Evolutionary conservation across 768 basidiomycete species (phyloP), one percentile per base, ranked within the genome.

Genomic region (Gymnopilus junonius): DNA sequence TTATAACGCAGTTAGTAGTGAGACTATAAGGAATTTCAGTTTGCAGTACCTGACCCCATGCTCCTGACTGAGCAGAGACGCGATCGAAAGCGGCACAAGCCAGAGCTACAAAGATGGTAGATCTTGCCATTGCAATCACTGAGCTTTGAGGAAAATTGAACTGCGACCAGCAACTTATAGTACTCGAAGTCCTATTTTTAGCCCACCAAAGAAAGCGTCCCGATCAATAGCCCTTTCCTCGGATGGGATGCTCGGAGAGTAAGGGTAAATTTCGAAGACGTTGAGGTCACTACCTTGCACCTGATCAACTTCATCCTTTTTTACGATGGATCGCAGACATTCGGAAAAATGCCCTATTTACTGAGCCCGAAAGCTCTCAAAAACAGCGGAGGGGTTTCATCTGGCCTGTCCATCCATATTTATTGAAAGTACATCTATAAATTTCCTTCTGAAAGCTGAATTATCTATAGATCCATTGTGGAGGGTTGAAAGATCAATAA

Each of bases 171-270:
- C 58, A 31, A 42, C 60, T 65, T 66, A 62, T 65, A 65, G 45
- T 14, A 8, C 14, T 32, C 46, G 11, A 34, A 32, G 25, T 59
- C 39, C 27, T 59, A 58, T 59, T 50, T 58, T 46, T 55, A 54
- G 50, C 55, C 39, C 29, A 37, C 48, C 35, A 20, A 45, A 34
- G 15, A 12, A 25, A 39, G 53, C n/a, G 39, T 23, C 51, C 78
- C 78, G 78, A 79, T 69, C 74, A 77, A 71, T 67, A 69, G 77
- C 75, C 78, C 67, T 73, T 76, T 73, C 68, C 65, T 77, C 78
- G 76, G 77, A 63, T 53, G 62, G 40, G 32, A 48, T 63, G 17
- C 40, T 29, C 54, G 54, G 54, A 37, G 34, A 17, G 54, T 55
- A 21, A 29, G 27, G 45, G 15, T 51, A 50, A 51, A 51, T 14